phyloP scores from a whole-genome alignment of 257 asterid species.

The Solanum clarkiae region DNA sequence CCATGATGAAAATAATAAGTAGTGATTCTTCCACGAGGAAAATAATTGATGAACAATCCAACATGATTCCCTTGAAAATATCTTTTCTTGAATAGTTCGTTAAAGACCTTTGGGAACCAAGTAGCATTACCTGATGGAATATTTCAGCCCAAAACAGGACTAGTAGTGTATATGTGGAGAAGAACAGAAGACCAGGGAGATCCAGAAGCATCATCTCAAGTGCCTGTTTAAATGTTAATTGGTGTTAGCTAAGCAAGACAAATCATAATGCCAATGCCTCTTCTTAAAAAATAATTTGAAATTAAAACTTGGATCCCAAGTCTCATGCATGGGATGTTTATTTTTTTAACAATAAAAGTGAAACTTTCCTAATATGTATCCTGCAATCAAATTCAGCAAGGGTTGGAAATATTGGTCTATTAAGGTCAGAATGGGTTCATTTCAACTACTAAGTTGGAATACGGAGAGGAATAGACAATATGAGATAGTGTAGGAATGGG shows the following conservation, averaged over 20 bases:
- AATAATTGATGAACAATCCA: neutral
- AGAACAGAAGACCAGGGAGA: conserved; percentile 30
- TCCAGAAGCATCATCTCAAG: conserved; percentile 22
- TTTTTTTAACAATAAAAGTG: neutral
- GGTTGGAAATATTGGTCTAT: neutral
- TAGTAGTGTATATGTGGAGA: conserved; percentile 28
- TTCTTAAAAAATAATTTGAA: neutral
- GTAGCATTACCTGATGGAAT: conserved; percentile 21
- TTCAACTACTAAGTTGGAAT: neutral
- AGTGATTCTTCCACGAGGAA: neutral
- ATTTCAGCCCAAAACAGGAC: conserved; percentile 34
- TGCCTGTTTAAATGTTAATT: conserved; percentile 8
- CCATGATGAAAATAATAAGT: neutral
- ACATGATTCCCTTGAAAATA: neutral
- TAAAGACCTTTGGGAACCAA: neutral
- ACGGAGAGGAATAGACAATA: neutral
- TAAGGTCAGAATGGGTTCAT: neutral
- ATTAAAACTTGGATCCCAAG: neutral
- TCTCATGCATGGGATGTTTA: neutral
- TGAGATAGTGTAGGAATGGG: neutral
- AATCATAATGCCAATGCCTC: neutral
- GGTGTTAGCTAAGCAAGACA: neutral
- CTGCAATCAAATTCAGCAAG: neutral
- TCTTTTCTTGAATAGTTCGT: neutral
- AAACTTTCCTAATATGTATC: neutral